A percentile compares a stretch with the other conserved stretches of the same genome.
These are phyloP conservation scores for Suhomyces ambrosiae DNA, from an alignment of 1,139 yeast species.

Conservation along the genomic window DNA sequence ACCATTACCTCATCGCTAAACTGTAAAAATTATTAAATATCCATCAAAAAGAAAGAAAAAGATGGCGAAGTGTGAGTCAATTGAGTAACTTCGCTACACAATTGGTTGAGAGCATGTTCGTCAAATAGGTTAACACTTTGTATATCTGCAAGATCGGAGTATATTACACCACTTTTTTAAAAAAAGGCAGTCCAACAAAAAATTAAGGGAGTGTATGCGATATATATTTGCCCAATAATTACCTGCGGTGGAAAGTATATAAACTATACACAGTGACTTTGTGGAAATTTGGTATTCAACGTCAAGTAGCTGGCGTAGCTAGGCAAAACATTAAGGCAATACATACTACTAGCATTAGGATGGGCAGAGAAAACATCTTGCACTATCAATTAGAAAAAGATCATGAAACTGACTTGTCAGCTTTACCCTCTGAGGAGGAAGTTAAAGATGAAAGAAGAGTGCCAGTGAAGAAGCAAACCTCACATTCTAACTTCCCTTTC, in stretches of 20 bases:
- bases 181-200: constrained; percentile 2
- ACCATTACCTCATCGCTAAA: constrained; percentile 10
- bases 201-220: constrained; percentile 3
- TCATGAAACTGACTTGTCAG: constrained; percentile 39
- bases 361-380: constrained; percentile 50
- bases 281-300: constrained; percentile 8
- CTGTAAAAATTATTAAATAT: constrained; percentile 4
- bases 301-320: constrained; percentile 12
- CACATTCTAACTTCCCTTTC: constrained; percentile 47
- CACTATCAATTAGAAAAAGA: constrained; percentile 47
- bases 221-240: constrained; percentile 1
- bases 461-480: constrained; percentile 7
- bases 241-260: constrained; percentile 1
- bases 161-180: not conserved
- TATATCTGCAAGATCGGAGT: too few species aligned
- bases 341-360: constrained; percentile 17
- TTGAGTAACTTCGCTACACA: not conserved
- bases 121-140: constrained; percentile 3
- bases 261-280: constrained; percentile 10
- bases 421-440: constrained; percentile 12
- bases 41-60: constrained; percentile 5
- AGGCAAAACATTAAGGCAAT: constrained; percentile 7
- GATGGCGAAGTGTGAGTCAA: not conserved
- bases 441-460: constrained; percentile 4
- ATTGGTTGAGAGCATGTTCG: constrained; percentile 6